Evolutionary conservation across 139 green algal genomes (phyloP).

Genomic region (Edaphochlamys debaryana): DNA sequence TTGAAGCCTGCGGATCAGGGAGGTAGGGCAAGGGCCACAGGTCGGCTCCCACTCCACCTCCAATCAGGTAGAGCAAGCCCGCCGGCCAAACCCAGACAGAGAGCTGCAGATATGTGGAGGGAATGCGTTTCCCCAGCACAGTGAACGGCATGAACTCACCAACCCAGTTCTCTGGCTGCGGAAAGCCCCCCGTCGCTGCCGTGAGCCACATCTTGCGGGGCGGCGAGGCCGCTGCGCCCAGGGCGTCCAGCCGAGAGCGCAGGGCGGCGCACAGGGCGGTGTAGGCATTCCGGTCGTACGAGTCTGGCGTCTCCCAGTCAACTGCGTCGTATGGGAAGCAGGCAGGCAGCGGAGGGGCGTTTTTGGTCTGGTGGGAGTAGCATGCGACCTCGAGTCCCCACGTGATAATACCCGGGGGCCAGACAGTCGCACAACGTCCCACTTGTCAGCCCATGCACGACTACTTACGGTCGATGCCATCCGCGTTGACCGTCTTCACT

Average conservation of each 20-base stretch:
- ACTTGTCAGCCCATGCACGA: background rate
- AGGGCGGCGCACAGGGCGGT: background rate
- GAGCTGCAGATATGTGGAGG: too few species aligned
- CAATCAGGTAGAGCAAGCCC: too few species aligned
- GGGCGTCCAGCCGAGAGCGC: background rate
- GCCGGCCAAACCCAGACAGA: too few species aligned
- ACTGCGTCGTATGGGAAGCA: background rate
- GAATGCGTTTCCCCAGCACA: too few species aligned
- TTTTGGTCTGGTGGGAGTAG: background rate
- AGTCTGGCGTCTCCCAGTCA: slow-evolving; percentile 1
- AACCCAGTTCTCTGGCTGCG: background rate
- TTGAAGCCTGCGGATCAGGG: slow-evolving; percentile 17
- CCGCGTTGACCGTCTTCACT: background rate
- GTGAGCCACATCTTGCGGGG: background rate
- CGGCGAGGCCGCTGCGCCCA: background rate
- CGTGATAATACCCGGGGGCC: background rate
- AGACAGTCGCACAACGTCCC: background rate
- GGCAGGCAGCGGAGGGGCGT: background rate
- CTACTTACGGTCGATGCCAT: slow-evolving; percentile 23
- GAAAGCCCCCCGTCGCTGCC: background rate
- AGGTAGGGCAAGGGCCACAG: too few species aligned
- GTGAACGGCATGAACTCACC: too few species aligned
- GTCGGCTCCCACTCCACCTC: too few species aligned
- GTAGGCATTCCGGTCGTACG: background rate
- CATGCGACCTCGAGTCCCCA: background rate